A percentile compares a stretch with the other conserved stretches of the same genome.
Conservation (phyloP, 179 eudicot genomes). For the Actinidia chinensis region DNA sequence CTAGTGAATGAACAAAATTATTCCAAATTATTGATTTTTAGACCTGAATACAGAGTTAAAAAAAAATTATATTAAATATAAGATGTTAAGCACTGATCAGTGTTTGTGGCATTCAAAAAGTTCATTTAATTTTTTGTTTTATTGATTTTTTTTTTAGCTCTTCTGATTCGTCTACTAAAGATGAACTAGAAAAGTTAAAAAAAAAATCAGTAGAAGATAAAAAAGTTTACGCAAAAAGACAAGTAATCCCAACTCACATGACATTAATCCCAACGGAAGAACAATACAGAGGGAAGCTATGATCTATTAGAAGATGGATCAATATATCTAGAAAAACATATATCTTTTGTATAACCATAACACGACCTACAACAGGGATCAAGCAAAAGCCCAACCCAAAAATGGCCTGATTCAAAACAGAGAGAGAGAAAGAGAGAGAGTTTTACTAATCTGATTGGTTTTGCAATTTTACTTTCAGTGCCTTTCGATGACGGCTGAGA, state of each 20-base stretch:
- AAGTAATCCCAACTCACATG: not conserved
- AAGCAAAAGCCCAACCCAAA: not conserved
- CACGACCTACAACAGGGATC: not conserved
- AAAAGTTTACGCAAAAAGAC: not conserved
- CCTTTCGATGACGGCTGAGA: slow-evolving; percentile 95
- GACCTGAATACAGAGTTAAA: no score
- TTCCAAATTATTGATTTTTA: no score
- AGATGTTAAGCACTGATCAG: no score
- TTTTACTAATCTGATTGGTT: slow-evolving; percentile 17
- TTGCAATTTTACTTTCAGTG: slow-evolving; percentile 57
- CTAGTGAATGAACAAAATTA: no score
- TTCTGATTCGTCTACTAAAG: not conserved
- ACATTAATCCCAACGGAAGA: not conserved
- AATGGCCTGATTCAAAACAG: not conserved
- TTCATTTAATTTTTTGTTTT: not conserved
- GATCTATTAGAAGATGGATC: not conserved
- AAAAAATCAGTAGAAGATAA: not conserved
- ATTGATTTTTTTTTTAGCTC: not conserved
- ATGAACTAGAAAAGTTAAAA: no score
- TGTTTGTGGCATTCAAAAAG: not conserved
- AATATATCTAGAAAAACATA: not conserved
- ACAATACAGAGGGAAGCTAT: not conserved
- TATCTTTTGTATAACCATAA: not conserved
- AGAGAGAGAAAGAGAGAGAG: not conserved
- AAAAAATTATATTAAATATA: no score